Percentiles rank a stretch among this genome's conserved stretches.
phyloP scores from a whole-genome alignment of 2,329 filamentous ascomycete genomes.

The Rosellinia necatrix region DNA sequence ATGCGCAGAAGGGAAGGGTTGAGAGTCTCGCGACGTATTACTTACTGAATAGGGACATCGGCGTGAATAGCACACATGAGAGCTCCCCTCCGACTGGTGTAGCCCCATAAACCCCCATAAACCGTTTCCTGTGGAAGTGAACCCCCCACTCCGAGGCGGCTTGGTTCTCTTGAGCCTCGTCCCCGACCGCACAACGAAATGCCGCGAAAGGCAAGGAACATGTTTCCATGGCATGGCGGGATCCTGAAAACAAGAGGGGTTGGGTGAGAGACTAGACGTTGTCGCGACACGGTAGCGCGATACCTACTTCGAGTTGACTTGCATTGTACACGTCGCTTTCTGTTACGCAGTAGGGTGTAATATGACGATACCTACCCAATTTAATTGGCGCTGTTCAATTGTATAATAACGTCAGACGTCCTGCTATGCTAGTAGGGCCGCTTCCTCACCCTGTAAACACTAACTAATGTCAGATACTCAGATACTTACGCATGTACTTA shows the following conservation, averaged over 20 bases:
- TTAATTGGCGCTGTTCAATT: not conserved
- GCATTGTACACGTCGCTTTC: too few species aligned
- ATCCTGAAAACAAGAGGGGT: not conserved
- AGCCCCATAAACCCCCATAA: constrained; percentile 1
- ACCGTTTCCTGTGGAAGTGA: constrained; percentile 5
- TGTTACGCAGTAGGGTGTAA: too few species aligned
- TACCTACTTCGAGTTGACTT: too few species aligned
- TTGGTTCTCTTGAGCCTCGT: constrained; percentile 16
- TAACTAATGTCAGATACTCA: too few species aligned
- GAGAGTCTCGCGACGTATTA: constrained; percentile 11
- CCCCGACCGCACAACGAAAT: constrained; percentile 18
- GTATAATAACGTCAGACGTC: constrained; percentile 11
- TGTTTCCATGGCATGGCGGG: not conserved
- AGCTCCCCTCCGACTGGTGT: not conserved
- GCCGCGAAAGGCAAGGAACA: constrained; percentile 5
- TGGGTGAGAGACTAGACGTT: not conserved
- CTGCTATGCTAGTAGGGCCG: constrained; percentile 2
- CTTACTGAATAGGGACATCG: constrained; percentile 13
- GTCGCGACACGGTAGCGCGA: not conserved
- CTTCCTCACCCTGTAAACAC: too few species aligned
- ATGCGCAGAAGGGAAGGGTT: constrained; percentile 16
- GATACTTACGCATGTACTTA: too few species aligned
- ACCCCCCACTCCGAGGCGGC: constrained; percentile 3
- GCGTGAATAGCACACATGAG: constrained; percentile 4
- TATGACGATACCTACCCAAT: too few species aligned